These are phyloP conservation scores for Lantana camara DNA, from an alignment of 257 asterid species.

Conservation along the genomic window DNA sequence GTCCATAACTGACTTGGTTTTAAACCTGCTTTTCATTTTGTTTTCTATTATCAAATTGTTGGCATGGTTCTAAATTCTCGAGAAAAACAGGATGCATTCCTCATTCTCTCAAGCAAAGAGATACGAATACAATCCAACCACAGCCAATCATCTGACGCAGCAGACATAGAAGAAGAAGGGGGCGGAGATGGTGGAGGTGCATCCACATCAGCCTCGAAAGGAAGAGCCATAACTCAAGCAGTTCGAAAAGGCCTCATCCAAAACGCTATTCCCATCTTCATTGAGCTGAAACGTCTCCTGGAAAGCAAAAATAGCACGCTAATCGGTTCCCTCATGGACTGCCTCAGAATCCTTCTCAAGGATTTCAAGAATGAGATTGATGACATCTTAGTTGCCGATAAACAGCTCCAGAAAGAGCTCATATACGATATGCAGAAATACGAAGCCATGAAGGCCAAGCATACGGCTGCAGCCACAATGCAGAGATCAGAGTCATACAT, in stretches of 20 bases:
- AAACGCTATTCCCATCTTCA: constrained; percentile 89
- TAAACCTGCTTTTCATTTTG: no score
- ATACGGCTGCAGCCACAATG: constrained; percentile 56
- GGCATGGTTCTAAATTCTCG: neutral
- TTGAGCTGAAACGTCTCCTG: constrained; percentile 79
- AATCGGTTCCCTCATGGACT: constrained; percentile 88
- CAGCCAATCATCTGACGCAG: constrained; percentile 55
- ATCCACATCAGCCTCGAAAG: constrained; percentile 55
- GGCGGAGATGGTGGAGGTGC: no score
- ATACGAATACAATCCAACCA: constrained; percentile 73
- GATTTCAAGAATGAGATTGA: constrained; percentile 95
- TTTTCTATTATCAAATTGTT: no score
- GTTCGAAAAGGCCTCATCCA: constrained; percentile 86
- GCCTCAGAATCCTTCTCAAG: constrained; percentile 85
- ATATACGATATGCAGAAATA: constrained; percentile 83
- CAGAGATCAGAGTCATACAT: constrained; percentile 43
- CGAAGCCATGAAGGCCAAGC: constrained; percentile 65
- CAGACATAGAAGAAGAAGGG: constrained; percentile 72
- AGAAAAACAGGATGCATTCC: constrained; percentile 73
- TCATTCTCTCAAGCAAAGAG: constrained; percentile 83
- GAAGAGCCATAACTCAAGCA: constrained; percentile 81
- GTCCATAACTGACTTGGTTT: no score
- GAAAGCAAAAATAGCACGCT: constrained; percentile 90
- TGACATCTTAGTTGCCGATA: constrained; percentile 78
- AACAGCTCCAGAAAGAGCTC: constrained; percentile 90